Evolutionary conservation across 192 early-diverging fungal species (phyloP).

Genomic region (Endogone sp.): DNA sequence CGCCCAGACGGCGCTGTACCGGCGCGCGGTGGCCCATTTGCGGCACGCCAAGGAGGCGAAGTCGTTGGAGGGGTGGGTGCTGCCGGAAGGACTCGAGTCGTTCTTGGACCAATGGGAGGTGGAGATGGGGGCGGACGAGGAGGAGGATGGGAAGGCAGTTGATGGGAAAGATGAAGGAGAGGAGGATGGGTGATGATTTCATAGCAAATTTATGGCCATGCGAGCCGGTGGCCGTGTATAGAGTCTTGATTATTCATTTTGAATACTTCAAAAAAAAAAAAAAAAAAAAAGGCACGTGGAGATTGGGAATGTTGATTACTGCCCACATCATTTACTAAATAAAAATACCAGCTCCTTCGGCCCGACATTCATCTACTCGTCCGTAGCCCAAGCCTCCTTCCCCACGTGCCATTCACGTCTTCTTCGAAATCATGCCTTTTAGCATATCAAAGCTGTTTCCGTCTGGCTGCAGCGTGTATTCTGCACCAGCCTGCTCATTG

Average conservation of each 20-base stretch:
- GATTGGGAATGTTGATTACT: too few relatives aligned
- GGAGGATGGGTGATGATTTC: constrained; percentile 29
- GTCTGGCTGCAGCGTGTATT: constrained; percentile 86
- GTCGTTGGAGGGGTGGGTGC: not conserved
- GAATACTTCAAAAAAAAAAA: too few relatives aligned
- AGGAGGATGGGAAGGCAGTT: constrained; percentile 23
- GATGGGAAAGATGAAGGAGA: constrained; percentile 36
- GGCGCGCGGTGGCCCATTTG: constrained; percentile 12
- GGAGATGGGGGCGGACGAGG: constrained; percentile 14
- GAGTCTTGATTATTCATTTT: too few relatives aligned
- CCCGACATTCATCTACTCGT: too few relatives aligned
- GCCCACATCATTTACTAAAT: too few relatives aligned
- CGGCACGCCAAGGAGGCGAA: constrained; percentile 12
- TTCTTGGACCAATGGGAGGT: constrained; percentile 32
- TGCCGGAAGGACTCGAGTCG: constrained; percentile 27
- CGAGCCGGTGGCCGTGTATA: too few relatives aligned
- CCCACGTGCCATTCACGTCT: constrained; percentile 31
- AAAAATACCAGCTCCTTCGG: too few relatives aligned
- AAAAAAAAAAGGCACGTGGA: too few relatives aligned
- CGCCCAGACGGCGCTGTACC: constrained; percentile 17
- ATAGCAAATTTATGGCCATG: too few relatives aligned
- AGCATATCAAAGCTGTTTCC: constrained; percentile 99
- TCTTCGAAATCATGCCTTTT: constrained; percentile 78
- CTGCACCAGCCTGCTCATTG: constrained; percentile 22
- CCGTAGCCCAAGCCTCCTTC: too few relatives aligned